Conservation (phyloP, 805 yeast genomes). For the Sugiyamaella qingdaonensis region DNA sequence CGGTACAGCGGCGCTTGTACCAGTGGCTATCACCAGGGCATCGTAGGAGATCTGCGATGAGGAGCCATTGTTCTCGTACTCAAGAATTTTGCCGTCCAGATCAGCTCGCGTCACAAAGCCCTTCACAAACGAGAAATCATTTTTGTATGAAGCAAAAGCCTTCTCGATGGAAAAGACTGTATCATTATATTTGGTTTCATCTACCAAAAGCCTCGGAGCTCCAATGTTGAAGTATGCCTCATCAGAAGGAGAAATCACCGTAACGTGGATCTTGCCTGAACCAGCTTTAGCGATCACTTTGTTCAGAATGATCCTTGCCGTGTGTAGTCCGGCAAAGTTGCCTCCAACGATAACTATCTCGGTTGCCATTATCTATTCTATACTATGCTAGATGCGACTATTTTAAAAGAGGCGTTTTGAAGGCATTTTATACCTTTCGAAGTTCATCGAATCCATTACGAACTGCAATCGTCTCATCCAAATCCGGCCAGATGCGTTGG, state of each 20-base stretch:
- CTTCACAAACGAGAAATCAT: slow-evolving; percentile 11
- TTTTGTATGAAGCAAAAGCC: not conserved
- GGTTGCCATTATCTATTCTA: not conserved
- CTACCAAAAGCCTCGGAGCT: slow-evolving; percentile 17
- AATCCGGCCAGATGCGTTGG: too few relatives aligned
- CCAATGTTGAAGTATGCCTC: slow-evolving; percentile 16
- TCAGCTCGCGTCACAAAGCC: slow-evolving; percentile 16
- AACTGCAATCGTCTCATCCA: too few relatives aligned
- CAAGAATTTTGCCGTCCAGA: slow-evolving; percentile 12
- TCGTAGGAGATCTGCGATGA: slow-evolving; percentile 10
- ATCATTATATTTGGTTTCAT: slow-evolving; percentile 12
- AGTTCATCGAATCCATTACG: too few relatives aligned
- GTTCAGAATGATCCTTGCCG: slow-evolving; percentile 5
- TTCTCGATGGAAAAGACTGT: slow-evolving; percentile 1
- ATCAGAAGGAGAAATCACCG: slow-evolving; percentile 18
- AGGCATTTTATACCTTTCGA: too few relatives aligned
- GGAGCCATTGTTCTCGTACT: slow-evolving; percentile 3
- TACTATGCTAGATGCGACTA: too few relatives aligned
- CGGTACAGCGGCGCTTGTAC: slow-evolving; percentile 12
- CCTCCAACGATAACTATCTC: slow-evolving; percentile 17
- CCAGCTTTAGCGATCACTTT: slow-evolving; percentile 7
- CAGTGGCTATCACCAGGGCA: slow-evolving; percentile 21
- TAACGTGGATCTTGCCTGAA: slow-evolving; percentile 10
- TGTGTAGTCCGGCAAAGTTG: slow-evolving; percentile 11
- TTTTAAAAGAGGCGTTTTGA: too few relatives aligned